phyloP scores from a whole-genome alignment of 192 early-diverging fungal genomes.

The Backusella psychrophila region DNA sequence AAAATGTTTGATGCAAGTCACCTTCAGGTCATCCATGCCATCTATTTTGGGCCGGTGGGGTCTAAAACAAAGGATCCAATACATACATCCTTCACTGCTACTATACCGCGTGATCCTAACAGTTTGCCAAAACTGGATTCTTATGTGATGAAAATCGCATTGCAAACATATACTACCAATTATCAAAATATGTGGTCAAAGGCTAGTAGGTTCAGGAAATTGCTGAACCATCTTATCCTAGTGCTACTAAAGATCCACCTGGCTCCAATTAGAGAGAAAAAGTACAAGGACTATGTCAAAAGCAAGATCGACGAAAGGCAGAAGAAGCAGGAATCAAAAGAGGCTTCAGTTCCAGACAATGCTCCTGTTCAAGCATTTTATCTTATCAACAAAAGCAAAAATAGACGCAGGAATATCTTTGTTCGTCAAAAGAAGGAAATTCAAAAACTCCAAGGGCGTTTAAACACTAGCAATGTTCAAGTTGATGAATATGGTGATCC shows the following conservation, averaged over 20 bases:
- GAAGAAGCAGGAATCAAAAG: neutral
- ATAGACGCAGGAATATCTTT: too few relatives aligned
- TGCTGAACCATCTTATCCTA: neutral
- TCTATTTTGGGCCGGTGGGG: neutral
- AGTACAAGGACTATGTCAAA: neutral
- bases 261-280: neutral
- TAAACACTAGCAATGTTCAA: too few relatives aligned
- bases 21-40: neutral
- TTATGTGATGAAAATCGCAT: neutral
- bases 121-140: neutral
- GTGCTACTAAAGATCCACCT: neutral
- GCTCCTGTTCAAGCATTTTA: too few relatives aligned
- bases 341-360: too few relatives aligned
- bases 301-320: neutral
- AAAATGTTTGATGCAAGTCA: neutral
- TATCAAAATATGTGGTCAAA: neutral
- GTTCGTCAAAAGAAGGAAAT: too few relatives aligned
- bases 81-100: neutral
- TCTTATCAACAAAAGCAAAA: too few relatives aligned
- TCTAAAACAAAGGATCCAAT: neutral
- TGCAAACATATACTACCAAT: neutral
- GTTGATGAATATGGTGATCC: too few relatives aligned
- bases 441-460: too few relatives aligned
- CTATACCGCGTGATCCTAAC: neutral
- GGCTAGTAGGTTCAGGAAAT: neutral